Base-by-base conservation (phyloP, 768 basidiomycete species). In the Termitomyces sp. region DNA sequence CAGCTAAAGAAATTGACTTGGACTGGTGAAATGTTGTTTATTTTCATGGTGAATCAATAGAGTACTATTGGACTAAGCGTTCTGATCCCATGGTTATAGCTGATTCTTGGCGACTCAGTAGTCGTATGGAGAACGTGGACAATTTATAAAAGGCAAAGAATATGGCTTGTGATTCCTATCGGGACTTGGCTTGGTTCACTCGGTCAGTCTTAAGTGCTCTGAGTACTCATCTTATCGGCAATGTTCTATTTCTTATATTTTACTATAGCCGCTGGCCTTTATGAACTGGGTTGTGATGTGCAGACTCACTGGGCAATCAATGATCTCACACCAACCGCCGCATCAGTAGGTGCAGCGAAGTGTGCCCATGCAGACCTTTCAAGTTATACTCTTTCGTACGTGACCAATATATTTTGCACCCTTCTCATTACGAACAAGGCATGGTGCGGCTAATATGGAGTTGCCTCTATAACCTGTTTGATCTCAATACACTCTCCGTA, bases 121-220 rank as follows among this genome's bases (percentile, higher is more conserved):
- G 70, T 71, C 16, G 58, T 71, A 28, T 71, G 70, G 70, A 61
- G 70, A 54, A 69, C 69, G 16, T 68, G 66, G 66, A 60, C 60
- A 3, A 51, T 71, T 3, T 71, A 61, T 51, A 36, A 54, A 40
- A 60, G 63, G 10, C 53, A 54, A 9, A 55, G 60, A 35, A 55
- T 55, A n/a, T 63, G 62, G 52, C 50, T 70, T 24, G 36, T 63
- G 4, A 54, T 66, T 22, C 68, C 69, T 14, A 56, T 63, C 5
- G 56, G 58, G 9, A 70, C 67, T 3, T 71, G 67, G 66, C 16
- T 70, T 16, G 67, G 69, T 22, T 70, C 69, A 32, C 50, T 68
- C 26, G 57, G 69, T 70, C 56, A 26, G 67, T 26, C 4, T 26
- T 26, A 26, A 26, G 26, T 22, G 2, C 35, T 13, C 46, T 7